These are phyloP conservation scores for Clohesyomyces aquaticus DNA, from an alignment of 495 filamentous ascomycete species.

Conservation along the genomic window DNA sequence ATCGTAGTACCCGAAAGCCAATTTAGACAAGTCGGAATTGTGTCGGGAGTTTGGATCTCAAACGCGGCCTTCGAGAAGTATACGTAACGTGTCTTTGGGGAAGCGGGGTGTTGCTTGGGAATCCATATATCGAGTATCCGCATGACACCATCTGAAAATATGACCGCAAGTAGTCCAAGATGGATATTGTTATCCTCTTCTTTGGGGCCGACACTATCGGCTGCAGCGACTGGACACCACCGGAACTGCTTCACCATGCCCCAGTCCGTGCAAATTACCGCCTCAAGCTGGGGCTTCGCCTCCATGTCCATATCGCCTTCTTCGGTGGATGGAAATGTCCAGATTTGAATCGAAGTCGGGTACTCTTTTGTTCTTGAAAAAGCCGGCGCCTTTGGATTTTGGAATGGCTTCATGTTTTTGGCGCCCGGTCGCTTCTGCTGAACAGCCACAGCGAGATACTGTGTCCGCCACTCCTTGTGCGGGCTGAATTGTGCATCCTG, in stretches of 20 bases:
- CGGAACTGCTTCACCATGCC: conserved; percentile 61
- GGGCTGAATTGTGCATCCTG: conserved; percentile 63
- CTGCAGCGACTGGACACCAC: conserved; percentile 62
- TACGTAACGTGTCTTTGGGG: conserved; percentile 43
- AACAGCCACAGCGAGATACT: conserved; percentile 60
- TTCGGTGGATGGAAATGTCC: conserved; percentile 56
- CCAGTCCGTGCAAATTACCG: conserved; percentile 67
- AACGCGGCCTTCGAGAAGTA: conserved; percentile 59
- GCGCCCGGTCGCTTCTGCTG: conserved; percentile 38
- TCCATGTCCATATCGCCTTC: conserved; percentile 49
- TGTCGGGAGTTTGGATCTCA: conserved; percentile 52
- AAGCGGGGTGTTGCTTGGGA: conserved; percentile 25
- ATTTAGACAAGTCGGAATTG: conserved; percentile 61
- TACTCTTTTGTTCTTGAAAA: conserved; percentile 54
- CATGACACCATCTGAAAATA: conserved; percentile 66
- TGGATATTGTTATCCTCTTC: conserved; percentile 43
- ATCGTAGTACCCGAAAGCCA: conserved; percentile 67
- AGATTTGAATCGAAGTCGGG: conserved; percentile 61
- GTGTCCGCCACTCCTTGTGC: conserved; percentile 54
- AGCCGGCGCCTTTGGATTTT: conserved; percentile 49
- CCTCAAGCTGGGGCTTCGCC: conserved; percentile 49
- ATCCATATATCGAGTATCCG: conserved; percentile 61
- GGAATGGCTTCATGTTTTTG: conserved; percentile 21
- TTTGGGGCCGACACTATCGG: conserved; percentile 45
- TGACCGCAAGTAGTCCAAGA: conserved; percentile 64